These are phyloP conservation scores for Diaporthe amygdali DNA, from an alignment of 2,329 filamentous ascomycete genomes.

Conservation along the genomic window DNA sequence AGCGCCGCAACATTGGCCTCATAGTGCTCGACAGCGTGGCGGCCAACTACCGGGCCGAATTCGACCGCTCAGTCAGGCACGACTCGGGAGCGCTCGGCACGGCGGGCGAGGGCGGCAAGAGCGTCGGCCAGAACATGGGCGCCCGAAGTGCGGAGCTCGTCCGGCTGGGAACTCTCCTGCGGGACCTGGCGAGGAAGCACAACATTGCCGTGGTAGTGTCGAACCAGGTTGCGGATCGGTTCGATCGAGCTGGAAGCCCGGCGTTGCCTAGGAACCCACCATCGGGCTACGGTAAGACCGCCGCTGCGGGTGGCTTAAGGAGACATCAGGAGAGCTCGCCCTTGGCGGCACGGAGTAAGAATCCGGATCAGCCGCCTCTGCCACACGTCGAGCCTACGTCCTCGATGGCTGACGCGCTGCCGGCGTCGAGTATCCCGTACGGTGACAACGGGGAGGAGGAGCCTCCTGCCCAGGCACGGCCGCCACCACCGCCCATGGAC, in stretches of 20 bases:
- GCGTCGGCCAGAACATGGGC: slow-evolving; percentile 66
- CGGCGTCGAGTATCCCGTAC: slow-evolving; percentile 40
- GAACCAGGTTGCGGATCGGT: slow-evolving; percentile 94
- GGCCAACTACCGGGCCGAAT: slow-evolving; percentile 94
- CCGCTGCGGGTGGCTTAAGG: not conserved
- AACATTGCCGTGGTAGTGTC: slow-evolving; percentile 86
- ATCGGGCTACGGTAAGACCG: slow-evolving; percentile 13
- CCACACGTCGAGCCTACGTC: slow-evolving; percentile 43
- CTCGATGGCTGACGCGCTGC: slow-evolving; percentile 41
- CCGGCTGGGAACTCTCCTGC: slow-evolving; percentile 75
- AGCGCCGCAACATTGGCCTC: slow-evolving; percentile 77
- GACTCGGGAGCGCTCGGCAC: slow-evolving; percentile 32
- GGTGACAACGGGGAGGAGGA: slow-evolving; percentile 25
- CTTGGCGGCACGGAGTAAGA: slow-evolving; percentile 51
- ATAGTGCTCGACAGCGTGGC: slow-evolving; percentile 91
- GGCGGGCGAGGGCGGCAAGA: slow-evolving; percentile 20
- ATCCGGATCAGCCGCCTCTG: slow-evolving; percentile 33
- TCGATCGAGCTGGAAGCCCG: slow-evolving; percentile 43
- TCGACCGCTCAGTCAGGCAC: slow-evolving; percentile 57
- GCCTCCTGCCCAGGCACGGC: slow-evolving; percentile 1
- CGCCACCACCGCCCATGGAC: slow-evolving; percentile 14
- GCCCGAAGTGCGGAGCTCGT: slow-evolving; percentile 78
- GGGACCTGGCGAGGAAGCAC: slow-evolving; percentile 75
- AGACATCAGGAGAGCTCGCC: slow-evolving; percentile 42
- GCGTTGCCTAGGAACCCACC: slow-evolving; percentile 28